Evolutionary conservation across 176 grass and related monocot genomes (phyloP).

Genomic region (Rhynchospora tenuis): DNA sequence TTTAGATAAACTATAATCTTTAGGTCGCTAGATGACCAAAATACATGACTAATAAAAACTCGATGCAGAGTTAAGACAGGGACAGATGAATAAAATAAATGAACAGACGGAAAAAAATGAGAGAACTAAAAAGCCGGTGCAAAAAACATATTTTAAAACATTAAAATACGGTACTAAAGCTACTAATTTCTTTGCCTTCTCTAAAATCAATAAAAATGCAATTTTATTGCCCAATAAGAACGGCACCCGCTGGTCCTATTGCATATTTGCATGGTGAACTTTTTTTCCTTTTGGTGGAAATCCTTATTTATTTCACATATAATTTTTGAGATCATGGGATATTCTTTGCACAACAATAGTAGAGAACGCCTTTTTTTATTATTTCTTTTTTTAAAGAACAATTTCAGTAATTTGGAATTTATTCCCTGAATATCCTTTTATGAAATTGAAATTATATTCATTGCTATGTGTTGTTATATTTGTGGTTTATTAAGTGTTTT

Average conservation of each 20-base stretch:
- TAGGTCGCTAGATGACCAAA: too few species aligned
- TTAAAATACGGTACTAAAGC: not conserved
- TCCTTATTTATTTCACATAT: not conserved
- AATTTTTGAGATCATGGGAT: not conserved
- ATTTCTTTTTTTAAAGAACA: not conserved
- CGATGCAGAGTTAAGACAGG: not conserved
- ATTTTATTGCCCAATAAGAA: not conserved
- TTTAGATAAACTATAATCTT: too few species aligned
- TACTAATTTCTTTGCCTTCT: not conserved
- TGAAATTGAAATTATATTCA: too few species aligned
- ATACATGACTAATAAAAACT: not conserved
- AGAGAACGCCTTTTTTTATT: not conserved
- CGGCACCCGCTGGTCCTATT: too few species aligned
- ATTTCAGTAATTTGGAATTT: too few species aligned
- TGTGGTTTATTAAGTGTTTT: too few species aligned
- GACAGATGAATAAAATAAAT: not conserved
- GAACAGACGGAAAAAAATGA: not conserved
- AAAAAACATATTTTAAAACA: not conserved
- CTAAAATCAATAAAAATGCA: not conserved
- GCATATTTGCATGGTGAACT: too few species aligned
- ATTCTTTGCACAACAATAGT: not conserved
- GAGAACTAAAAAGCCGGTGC: not conserved
- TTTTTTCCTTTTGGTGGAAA: too few species aligned
- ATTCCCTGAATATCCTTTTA: too few species aligned
- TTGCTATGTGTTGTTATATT: too few species aligned